Percentiles rank a stretch among this genome's conserved stretches.
Conservation (phyloP, 805 yeast species). For the Sugiyamaella qingdaonensis region DNA sequence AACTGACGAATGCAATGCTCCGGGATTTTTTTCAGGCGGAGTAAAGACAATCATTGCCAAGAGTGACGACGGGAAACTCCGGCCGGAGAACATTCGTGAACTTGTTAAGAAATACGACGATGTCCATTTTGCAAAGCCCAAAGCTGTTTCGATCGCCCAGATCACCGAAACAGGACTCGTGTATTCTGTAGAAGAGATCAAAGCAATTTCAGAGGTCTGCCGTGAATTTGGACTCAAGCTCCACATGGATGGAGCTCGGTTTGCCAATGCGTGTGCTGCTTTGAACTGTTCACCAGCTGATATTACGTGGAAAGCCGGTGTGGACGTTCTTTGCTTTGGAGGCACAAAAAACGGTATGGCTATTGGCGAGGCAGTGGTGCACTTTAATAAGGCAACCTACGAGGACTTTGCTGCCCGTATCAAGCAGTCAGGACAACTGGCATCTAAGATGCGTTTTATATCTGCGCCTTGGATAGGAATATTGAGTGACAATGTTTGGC, state of each 20-base stretch:
- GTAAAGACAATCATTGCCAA: not conserved
- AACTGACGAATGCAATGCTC: constrained; percentile 10
- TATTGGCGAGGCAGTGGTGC: constrained; percentile 7
- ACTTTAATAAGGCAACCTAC: constrained; percentile 1
- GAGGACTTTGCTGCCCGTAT: constrained; percentile 7
- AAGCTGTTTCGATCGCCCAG: constrained; percentile 8
- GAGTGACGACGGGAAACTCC: constrained; percentile 4
- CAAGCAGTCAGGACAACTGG: constrained; percentile 10
- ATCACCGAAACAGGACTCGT: constrained; percentile 5
- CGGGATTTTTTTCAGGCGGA: constrained; percentile 10
- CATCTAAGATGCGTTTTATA: constrained; percentile 7
- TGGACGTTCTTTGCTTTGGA: constrained; percentile 7
- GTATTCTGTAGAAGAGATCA: constrained; percentile 8
- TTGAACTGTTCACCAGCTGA: constrained; percentile 7
- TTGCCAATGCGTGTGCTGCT: constrained; percentile 8
- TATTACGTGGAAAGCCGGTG: constrained; percentile 10
- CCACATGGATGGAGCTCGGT: constrained; percentile 11
- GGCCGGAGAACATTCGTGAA: not conserved
- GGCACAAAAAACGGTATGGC: constrained; percentile 10
- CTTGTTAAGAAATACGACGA: constrained; percentile 2
- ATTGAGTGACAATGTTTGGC: constrained; percentile 5
- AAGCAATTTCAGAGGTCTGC: constrained; percentile 4
- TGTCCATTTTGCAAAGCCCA: constrained; percentile 2
- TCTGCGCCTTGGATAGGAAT: constrained; percentile 9
- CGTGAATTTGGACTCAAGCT: constrained; percentile 1